Percentiles rank a stretch among this genome's conserved stretches.
phyloP scores from a whole-genome alignment of 202 grass and related monocot genomes.

The Saccharum hybrid region DNA sequence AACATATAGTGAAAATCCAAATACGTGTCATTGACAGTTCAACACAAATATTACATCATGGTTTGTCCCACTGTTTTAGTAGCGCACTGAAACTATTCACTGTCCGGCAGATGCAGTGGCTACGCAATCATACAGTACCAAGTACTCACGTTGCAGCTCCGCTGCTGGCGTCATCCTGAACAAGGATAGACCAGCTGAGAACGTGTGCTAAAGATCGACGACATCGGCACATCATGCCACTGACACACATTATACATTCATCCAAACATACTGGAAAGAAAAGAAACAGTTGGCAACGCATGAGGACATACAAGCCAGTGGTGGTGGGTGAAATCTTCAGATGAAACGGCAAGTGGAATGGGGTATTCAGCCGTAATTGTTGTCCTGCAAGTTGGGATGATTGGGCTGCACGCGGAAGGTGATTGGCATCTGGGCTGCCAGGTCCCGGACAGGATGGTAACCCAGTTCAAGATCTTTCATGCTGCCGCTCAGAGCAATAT shows the following conservation, averaged over 20 bases:
- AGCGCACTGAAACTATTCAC: background rate
- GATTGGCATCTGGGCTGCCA: conserved; percentile 84
- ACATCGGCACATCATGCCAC: conserved; percentile 26
- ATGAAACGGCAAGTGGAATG: background rate
- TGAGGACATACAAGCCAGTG: conserved; percentile 29
- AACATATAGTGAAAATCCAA: conserved; percentile 9
- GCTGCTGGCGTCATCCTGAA: background rate
- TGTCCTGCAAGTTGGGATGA: conserved; percentile 90
- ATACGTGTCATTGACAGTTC: background rate
- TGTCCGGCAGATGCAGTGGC: conserved; percentile 19
- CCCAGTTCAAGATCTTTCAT: conserved; percentile 84
- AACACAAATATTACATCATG: conserved; percentile 18
- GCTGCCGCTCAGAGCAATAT: conserved; percentile 54
- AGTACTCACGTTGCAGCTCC: background rate
- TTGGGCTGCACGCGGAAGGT: conserved; percentile 87
- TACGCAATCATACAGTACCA: conserved; percentile 34
- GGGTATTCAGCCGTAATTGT: conserved; percentile 46
- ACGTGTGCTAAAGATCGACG: background rate
- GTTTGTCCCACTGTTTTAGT: conserved; percentile 21
- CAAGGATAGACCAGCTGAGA: background rate
- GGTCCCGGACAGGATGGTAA: conserved; percentile 72
- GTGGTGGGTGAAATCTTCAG: conserved; percentile 18
- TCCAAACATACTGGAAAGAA: conserved; percentile 30
- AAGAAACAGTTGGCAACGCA: conserved; percentile 49
- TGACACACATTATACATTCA: conserved; percentile 31